These are phyloP conservation scores for Kalmanozyma brasiliensis DNA, from an alignment of 1,284 basidiomycete species.

Conservation along the genomic window DNA sequence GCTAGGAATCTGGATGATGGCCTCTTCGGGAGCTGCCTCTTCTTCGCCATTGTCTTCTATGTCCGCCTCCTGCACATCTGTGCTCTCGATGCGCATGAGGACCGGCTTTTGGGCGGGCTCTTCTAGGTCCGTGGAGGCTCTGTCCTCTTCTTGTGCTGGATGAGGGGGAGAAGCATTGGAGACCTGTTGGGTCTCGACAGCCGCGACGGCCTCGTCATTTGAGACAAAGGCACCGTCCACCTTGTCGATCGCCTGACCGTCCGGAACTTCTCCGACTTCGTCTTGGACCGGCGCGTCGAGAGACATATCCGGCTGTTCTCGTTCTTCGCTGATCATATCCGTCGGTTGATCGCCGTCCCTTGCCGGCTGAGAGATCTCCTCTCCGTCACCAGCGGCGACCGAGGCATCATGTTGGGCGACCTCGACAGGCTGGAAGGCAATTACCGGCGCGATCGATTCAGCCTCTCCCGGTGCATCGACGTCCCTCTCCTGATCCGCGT, in stretches of 20 bases:
- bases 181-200: background rate
- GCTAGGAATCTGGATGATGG: conserved; percentile 1
- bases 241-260: no score
- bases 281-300: no score
- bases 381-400: background rate
- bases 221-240: background rate
- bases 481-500: background rate
- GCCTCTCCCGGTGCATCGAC: background rate
- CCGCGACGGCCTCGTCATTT: background rate
- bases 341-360: background rate
- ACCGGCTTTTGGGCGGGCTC: conserved; percentile 5
- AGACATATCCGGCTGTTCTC: no score
- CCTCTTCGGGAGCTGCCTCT: conserved; percentile 8
- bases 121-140: background rate
- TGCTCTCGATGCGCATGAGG: conserved; percentile 29
- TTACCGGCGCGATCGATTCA: background rate
- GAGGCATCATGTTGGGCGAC: background rate
- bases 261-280: background rate
- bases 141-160: background rate
- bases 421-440: background rate
- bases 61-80: conserved; percentile 35
- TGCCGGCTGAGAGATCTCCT: background rate
- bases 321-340: background rate
- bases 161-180: background rate
- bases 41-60: conserved; percentile 45